phyloP scores from a whole-genome alignment of 2,329 filamentous ascomycete species.

The Xylariales sp. region DNA sequence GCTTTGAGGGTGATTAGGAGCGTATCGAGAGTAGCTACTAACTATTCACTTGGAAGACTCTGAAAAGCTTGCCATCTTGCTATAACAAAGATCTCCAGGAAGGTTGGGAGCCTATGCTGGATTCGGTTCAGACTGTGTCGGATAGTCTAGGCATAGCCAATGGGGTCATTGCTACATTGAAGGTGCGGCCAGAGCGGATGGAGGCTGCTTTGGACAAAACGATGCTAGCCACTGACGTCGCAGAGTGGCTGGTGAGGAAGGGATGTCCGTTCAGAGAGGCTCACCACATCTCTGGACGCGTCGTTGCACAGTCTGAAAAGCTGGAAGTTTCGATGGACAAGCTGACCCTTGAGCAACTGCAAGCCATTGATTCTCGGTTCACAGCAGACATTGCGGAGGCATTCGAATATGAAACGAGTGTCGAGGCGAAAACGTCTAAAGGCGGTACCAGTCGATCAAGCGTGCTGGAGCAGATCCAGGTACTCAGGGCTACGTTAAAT shows the following conservation, averaged over 20 bases:
- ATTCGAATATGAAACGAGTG: slow-evolving; percentile 78
- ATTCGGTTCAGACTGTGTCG: slow-evolving; percentile 74
- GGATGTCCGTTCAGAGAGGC: slow-evolving; percentile 79
- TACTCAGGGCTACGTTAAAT: slow-evolving; percentile 34
- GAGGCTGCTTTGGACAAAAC: slow-evolving; percentile 70
- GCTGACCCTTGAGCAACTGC: slow-evolving; percentile 61
- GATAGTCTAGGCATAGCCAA: slow-evolving; percentile 81
- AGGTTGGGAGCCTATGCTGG: slow-evolving; percentile 78
- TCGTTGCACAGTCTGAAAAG: slow-evolving; percentile 69
- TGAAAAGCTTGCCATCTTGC: slow-evolving; percentile 67
- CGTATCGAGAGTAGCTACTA: slow-evolving; percentile 24
- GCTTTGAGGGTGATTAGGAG: slow-evolving; percentile 18
- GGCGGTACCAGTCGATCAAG: slow-evolving; percentile 73
- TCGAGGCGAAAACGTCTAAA: slow-evolving; percentile 71
- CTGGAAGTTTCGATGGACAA: slow-evolving; percentile 65
- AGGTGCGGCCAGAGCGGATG: slow-evolving; percentile 70
- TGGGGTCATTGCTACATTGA: slow-evolving; percentile 71
- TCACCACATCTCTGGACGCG: slow-evolving; percentile 73
- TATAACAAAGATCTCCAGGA: slow-evolving; percentile 96
- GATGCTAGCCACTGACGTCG: slow-evolving; percentile 74
- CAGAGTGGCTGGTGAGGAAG: slow-evolving; percentile 63
- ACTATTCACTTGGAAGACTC: slow-evolving; percentile 35
- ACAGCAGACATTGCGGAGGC: slow-evolving; percentile 63
- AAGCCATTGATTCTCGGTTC: slow-evolving; percentile 59
- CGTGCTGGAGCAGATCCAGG: slow-evolving; percentile 60